Percentiles rank a stretch among this genome's conserved stretches.
These are phyloP conservation scores for Ascodesmis nigricans DNA, from an alignment of 495 filamentous ascomycete genomes.

Conservation along the genomic window DNA sequence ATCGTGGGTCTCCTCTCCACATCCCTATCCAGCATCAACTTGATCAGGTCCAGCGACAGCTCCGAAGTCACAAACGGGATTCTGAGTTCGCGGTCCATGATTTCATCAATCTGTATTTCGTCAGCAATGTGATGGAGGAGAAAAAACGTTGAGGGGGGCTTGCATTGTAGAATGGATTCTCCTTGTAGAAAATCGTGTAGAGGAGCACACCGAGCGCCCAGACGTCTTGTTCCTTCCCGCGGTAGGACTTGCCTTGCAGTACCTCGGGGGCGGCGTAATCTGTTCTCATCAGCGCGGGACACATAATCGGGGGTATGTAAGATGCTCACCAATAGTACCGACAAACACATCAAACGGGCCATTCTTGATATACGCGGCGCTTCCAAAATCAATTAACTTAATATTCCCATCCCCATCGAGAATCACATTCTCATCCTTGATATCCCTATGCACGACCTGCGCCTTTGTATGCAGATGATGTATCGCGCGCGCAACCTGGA, in stretches of 20 bases:
- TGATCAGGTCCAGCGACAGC: slow-evolving; percentile 70
- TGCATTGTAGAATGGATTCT: slow-evolving; percentile 90
- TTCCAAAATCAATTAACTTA: slow-evolving; percentile 95
- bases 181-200: slow-evolving; percentile 97
- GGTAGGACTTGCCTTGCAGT: slow-evolving; percentile 77
- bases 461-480: slow-evolving; percentile 84
- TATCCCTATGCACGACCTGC: slow-evolving; percentile 83
- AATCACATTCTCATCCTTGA: slow-evolving; percentile 97
- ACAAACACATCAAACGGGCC: slow-evolving; percentile 99
- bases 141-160: slow-evolving; percentile 2
- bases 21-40: slow-evolving; percentile 76
- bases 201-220: slow-evolving; percentile 96
- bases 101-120: slow-evolving; percentile 54
- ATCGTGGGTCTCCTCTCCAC: slow-evolving; percentile 63
- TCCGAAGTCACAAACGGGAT: slow-evolving; percentile 85
- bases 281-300: no score
- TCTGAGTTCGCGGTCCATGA: slow-evolving; percentile 86
- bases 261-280: slow-evolving; percentile 97
- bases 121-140: neutral
- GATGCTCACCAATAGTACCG: slow-evolving; percentile 87
- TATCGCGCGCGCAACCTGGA: slow-evolving; percentile 71
- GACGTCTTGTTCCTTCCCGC: slow-evolving; percentile 91
- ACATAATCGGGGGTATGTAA: no score
- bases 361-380: slow-evolving; percentile 92
- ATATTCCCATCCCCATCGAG: slow-evolving; percentile 88